phyloP scores from a whole-genome alignment of 768 basidiomycete species.

The Fomitopsis serialis region DNA sequence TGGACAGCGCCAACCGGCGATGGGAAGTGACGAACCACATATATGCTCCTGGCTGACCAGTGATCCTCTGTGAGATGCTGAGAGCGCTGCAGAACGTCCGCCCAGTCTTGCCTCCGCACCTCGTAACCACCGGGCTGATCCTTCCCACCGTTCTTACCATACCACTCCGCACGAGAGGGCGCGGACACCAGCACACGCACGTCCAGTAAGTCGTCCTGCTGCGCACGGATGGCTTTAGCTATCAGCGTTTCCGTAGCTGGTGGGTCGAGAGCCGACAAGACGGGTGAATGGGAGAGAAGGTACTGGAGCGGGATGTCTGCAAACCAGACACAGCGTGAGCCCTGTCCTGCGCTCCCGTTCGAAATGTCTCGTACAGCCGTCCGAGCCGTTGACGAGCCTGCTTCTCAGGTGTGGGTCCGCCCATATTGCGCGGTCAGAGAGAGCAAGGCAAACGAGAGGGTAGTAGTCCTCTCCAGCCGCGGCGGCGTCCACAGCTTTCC shows the following conservation, averaged over 20 bases:
- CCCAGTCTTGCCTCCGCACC: constrained; percentile 51
- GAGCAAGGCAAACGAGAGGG: constrained; percentile 46
- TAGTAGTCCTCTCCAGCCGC: constrained; percentile 40
- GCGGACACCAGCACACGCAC: constrained; percentile 53
- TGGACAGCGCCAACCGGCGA: too few relatives aligned
- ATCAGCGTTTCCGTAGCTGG: constrained; percentile 40
- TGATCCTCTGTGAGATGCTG: constrained; percentile 32
- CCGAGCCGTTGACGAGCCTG: constrained; percentile 38
- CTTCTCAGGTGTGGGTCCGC: constrained; percentile 41
- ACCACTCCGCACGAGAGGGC: constrained; percentile 35
- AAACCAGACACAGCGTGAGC: background rate
- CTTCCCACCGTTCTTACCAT: constrained; percentile 19
- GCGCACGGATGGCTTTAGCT: constrained; percentile 54
- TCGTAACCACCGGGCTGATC: constrained; percentile 54
- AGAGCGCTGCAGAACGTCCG: constrained; percentile 15
- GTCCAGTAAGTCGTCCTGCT: constrained; percentile 44
- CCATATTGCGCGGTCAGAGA: constrained; percentile 75
- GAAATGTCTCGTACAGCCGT: constrained; percentile 41
- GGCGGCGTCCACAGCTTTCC: constrained; percentile 17
- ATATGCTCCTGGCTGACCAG: constrained; percentile 64
- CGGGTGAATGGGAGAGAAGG: constrained; percentile 38
- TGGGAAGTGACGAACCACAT: constrained; percentile 49
- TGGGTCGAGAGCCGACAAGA: constrained; percentile 15
- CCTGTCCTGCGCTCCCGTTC: too few relatives aligned
- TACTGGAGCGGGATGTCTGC: constrained; percentile 58